A percentile compares a stretch with the other conserved stretches of the same genome.
Evolutionary conservation across 2,329 filamentous ascomycete species (phyloP).

Genomic region (Fonsecaea pugnacius): DNA sequence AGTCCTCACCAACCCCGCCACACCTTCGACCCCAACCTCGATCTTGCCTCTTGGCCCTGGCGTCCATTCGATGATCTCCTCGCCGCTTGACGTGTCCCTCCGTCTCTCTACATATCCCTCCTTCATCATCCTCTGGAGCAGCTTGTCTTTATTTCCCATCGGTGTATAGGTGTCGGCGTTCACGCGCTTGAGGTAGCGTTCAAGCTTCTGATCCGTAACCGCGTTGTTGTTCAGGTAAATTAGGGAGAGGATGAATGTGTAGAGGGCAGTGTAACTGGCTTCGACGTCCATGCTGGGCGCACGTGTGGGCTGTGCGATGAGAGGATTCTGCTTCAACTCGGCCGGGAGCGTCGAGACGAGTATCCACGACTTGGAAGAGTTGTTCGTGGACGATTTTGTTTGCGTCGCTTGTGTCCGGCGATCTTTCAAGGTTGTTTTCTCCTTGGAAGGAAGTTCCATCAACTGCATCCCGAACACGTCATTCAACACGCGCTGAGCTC

Average conservation of each 20-base stretch:
- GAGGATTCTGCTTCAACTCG: constrained; percentile 63
- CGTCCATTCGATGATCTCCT: constrained; percentile 78
- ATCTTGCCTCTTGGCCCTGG: constrained; percentile 83
- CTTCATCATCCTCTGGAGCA: constrained; percentile 74
- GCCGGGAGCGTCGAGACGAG: constrained; percentile 73
- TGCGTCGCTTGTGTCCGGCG: constrained; percentile 33
- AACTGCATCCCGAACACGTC: constrained; percentile 89
- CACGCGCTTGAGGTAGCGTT: constrained; percentile 72
- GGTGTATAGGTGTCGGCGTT: constrained; percentile 77
- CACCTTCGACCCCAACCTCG: constrained; percentile 78
- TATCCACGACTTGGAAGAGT: constrained; percentile 69
- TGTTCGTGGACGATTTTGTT: constrained; percentile 60
- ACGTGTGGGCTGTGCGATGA: constrained; percentile 70
- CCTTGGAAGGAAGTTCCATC: constrained; percentile 76
- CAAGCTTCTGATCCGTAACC: constrained; percentile 77
- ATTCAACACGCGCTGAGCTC: constrained; percentile 73
- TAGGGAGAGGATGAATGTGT: constrained; percentile 76
- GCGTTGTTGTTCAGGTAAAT: constrained; percentile 74
- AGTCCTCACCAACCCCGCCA: constrained; percentile 68
- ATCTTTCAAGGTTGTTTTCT: constrained; percentile 74
- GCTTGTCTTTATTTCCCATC: constrained; percentile 72
- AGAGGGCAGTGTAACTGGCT: constrained; percentile 79
- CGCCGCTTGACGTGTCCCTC: constrained; percentile 70
- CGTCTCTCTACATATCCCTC: constrained; percentile 82
- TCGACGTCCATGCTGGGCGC: constrained; percentile 70